phyloP scores from a whole-genome alignment of 192 early-diverging fungal species.

The Backusella tuberculispora region DNA sequence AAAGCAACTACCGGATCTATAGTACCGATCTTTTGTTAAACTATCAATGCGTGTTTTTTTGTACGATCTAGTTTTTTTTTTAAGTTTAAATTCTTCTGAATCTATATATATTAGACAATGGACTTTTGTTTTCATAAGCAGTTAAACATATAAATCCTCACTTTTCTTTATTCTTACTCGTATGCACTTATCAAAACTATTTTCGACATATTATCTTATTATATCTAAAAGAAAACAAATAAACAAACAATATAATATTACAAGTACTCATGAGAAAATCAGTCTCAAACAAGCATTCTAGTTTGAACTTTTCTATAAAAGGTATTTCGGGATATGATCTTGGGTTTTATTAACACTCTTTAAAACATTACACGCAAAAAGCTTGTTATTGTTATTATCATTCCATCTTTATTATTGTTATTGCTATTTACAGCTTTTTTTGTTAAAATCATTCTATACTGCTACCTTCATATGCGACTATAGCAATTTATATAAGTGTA shows the following conservation, averaged over 20 bases:
- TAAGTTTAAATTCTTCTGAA: not conserved
- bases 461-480: not conserved
- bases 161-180: not conserved
- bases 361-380: not conserved
- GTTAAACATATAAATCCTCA: not conserved
- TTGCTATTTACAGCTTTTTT: not conserved
- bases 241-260: not conserved
- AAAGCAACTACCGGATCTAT: conserved; percentile 2
- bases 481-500: not conserved
- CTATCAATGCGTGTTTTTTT: conserved; percentile 7
- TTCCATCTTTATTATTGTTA: not conserved
- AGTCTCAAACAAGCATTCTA: conserved; percentile 4
- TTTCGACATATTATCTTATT: not conserved
- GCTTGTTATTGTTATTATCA: conserved; percentile 2
- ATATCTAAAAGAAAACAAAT: not conserved
- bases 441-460: not conserved
- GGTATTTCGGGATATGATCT: not conserved
- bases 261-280: not conserved
- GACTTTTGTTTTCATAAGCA: not conserved
- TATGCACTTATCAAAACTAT: not conserved
- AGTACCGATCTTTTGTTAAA: conserved; percentile 8
- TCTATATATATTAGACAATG: not conserved
- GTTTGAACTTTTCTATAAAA: not conserved
- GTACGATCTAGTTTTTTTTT: not conserved
- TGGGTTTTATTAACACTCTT: not conserved